These are phyloP conservation scores for Handroanthus guayacan DNA, from an alignment of 257 asterid genomes.

Conservation along the genomic window DNA sequence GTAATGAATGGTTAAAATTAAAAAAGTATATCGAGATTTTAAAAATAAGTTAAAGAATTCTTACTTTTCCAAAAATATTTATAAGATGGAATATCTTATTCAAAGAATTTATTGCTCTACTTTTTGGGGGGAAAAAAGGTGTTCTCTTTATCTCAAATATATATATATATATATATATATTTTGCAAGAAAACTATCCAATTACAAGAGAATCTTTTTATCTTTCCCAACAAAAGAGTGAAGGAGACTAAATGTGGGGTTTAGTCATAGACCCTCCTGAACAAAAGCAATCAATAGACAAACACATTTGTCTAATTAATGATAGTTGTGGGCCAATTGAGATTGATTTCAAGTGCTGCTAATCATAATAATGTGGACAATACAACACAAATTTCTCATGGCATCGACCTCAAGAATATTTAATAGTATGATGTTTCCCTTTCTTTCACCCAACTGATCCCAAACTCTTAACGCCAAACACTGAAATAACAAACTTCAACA, in stretches of 20 bases:
- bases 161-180: too few species aligned
- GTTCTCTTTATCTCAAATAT: too few species aligned
- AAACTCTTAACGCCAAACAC: conserved; percentile 37
- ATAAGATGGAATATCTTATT: too few species aligned
- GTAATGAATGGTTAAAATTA: too few species aligned
- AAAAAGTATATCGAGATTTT: too few species aligned
- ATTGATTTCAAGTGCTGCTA: conserved; percentile 26
- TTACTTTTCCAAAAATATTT: too few species aligned
- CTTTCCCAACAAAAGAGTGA: neutral
- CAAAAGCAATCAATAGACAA: neutral
- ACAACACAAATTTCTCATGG: conserved; percentile 32
- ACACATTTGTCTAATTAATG: conserved; percentile 15
- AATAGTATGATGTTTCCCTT: conserved; percentile 36
- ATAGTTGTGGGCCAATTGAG: conserved; percentile 19
- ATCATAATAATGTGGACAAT: conserved; percentile 32
- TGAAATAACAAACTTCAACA: conserved; percentile 1
- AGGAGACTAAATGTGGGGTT: conserved; percentile 7
- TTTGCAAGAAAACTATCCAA: too few species aligned
- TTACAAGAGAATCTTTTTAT: too few species aligned
- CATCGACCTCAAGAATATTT: conserved; percentile 1
- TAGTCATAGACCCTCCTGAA: neutral
- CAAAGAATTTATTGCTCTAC: too few species aligned
- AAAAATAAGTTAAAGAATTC: too few species aligned
- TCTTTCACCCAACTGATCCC: conserved; percentile 49
- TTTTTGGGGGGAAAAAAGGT: too few species aligned